phyloP scores from a whole-genome alignment of 257 asterid genomes.

The Solanum acaule region DNA sequence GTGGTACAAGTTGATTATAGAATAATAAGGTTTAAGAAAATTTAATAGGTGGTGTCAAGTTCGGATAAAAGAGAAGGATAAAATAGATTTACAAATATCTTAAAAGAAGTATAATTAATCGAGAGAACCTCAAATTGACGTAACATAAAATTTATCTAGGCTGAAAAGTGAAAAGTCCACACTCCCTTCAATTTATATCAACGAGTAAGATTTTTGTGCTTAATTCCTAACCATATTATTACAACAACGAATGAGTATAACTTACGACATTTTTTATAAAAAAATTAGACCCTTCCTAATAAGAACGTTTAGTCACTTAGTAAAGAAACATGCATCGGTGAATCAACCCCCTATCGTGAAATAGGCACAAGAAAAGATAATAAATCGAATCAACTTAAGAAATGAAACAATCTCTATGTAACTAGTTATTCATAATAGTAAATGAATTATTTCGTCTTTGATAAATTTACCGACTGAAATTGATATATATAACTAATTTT shows the following conservation, averaged over 20 bases:
- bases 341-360: too few relatives aligned
- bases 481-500: too few relatives aligned
- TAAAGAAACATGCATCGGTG: too few relatives aligned
- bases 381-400: too few relatives aligned
- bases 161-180: too few relatives aligned
- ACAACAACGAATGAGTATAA: neutral
- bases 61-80: neutral
- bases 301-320: too few relatives aligned
- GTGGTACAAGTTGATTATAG: neutral
- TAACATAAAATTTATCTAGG: neutral
- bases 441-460: too few relatives aligned
- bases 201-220: neutral
- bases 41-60: neutral
- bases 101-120: neutral
- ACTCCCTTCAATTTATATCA: neutral
- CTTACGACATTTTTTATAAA: neutral
- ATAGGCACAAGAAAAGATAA: neutral
- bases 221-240: neutral
- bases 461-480: too few relatives aligned
- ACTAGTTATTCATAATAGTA: too few relatives aligned
- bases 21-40: neutral
- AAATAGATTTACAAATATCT: neutral
- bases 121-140: accelerated
- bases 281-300: too few relatives aligned
- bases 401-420: too few relatives aligned